Evolutionary conservation across 2,329 filamentous ascomycete genomes (phyloP), one percentile per base, ranked within the genome.

Genomic region (Alternaria conjuncta): DNA sequence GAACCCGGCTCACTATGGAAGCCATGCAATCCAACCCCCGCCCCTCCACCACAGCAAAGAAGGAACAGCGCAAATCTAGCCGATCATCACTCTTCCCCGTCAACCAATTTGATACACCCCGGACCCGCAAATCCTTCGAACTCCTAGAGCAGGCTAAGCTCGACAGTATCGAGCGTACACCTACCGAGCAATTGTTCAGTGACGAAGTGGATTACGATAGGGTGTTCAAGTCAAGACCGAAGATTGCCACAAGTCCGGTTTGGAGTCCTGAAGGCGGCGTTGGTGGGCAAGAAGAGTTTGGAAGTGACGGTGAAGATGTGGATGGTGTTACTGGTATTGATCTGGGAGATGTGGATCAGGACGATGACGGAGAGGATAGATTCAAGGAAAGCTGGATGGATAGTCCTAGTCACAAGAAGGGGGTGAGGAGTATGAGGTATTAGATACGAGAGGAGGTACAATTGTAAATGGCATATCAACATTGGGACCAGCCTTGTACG

Each of bases 211-310:
- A 96, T 64, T 92, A 93, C 78, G 90, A 92, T 63, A 91, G 90
- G 25, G 90, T 97, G 1, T 97, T 97, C 78, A 92, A 90, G 80
- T 94, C 92, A 67, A 82, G 94, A 68, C 94, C 94, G 0, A 91
- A 89, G 78, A 88, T 97, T 69, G 90, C 90, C 67, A 87, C 88
- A 11, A 97, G 93, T 77, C 93, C 94, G 2, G 77, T 89, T 2
- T 77, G 77, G 53, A 73, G 70, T 56, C 76, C 76, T 13, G 68
- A 65, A 10, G 68, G 57, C 15, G 49, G 28, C 23, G 10, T 32
- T 8, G 60, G 60, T 56, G 58, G 18, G 7, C 53, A 64, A 15
- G 60, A 59, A 7, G 66, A 61, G 21, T 71, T 62, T 56, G 71
- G 72, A 15, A 74, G 73, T 30, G 75, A 71, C 9, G 75, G 74